phyloP scores from a whole-genome alignment of 495 filamentous ascomycete species.

The Astrothelium macrocarpum region DNA sequence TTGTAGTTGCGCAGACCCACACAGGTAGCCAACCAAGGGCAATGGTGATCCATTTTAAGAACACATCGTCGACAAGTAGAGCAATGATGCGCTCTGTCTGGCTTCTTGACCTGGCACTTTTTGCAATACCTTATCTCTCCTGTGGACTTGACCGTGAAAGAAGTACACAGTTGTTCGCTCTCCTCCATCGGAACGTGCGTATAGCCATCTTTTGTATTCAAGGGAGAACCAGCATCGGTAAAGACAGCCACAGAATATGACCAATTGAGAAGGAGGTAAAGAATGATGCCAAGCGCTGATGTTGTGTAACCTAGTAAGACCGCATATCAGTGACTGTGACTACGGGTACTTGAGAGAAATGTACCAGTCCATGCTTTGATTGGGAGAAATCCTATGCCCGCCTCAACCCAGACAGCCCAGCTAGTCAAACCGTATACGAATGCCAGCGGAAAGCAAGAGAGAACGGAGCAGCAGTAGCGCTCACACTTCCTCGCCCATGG shows the following conservation, averaged over 20 bases:
- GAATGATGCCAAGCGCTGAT: slow-evolving; percentile 51
- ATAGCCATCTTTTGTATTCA: slow-evolving; percentile 47
- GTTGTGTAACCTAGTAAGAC: not conserved
- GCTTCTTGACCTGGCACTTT: slow-evolving; percentile 89
- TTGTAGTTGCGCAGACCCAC: slow-evolving; percentile 93
- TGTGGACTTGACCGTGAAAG: slow-evolving; percentile 82
- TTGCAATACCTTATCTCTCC: slow-evolving; percentile 87
- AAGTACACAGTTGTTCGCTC: slow-evolving; percentile 43
- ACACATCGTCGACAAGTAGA: slow-evolving; percentile 87
- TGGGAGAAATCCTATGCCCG: slow-evolving; percentile 56
- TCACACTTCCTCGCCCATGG: slow-evolving; percentile 69
- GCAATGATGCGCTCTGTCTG: slow-evolving; percentile 94
- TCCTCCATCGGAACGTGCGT: slow-evolving; percentile 48
- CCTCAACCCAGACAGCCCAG: slow-evolving; percentile 85
- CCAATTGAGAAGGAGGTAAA: slow-evolving; percentile 76
- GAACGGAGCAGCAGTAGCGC: slow-evolving; percentile 67
- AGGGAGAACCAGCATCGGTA: slow-evolving; percentile 69
- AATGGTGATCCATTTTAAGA: slow-evolving; percentile 99
- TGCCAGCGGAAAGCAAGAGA: slow-evolving; percentile 76
- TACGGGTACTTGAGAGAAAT: slow-evolving; percentile 14
- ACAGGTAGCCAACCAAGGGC: slow-evolving; percentile 94
- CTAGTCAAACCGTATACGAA: slow-evolving; percentile 85
- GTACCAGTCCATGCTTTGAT: slow-evolving; percentile 60
- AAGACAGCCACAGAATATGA: slow-evolving; percentile 89
- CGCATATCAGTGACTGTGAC: not conserved